phyloP scores from a whole-genome alignment of 129 eudicot genomes.

The Flaveria robusta region DNA sequence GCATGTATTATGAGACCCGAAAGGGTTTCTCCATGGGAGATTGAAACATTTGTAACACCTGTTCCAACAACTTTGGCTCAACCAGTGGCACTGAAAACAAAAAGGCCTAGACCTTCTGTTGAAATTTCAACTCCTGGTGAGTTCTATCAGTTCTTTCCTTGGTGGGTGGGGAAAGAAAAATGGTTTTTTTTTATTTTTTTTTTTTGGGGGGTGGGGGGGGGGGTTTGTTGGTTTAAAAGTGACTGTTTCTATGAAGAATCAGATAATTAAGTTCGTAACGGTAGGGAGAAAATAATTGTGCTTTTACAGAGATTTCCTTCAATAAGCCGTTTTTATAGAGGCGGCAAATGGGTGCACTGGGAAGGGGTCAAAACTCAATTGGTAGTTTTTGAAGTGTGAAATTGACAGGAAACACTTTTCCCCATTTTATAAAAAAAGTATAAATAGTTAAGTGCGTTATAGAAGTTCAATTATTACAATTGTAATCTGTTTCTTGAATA shows the following conservation, averaged over 20 bases:
- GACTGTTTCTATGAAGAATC: background rate
- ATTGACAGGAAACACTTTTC: background rate
- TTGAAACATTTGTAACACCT: conserved; percentile 47
- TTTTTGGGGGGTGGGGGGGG: no score
- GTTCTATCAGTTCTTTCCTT: background rate
- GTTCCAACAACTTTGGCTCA: conserved; percentile 37
- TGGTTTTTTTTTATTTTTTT: no score
- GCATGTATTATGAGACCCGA: conserved; percentile 56
- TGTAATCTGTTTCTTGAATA: background rate
- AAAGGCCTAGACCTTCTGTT: conserved; percentile 33
- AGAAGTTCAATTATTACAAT: background rate
- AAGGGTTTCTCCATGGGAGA: conserved; percentile 87
- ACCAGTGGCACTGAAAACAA: conserved; percentile 31
- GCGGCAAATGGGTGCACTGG: background rate
- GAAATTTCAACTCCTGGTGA: conserved; percentile 28
- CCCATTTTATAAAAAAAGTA: no score
- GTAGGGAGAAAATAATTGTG: background rate
- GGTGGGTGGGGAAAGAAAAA: no score
- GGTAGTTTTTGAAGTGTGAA: background rate
- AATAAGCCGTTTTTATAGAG: background rate
- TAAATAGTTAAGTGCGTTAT: no score
- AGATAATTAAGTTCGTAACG: background rate
- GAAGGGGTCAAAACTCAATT: background rate
- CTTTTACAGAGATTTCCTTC: background rate
- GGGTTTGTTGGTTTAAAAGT: background rate